These are phyloP conservation scores for Pseudocercospora ulei DNA, from an alignment of 2,329 filamentous ascomycete species.

Conservation along the genomic window DNA sequence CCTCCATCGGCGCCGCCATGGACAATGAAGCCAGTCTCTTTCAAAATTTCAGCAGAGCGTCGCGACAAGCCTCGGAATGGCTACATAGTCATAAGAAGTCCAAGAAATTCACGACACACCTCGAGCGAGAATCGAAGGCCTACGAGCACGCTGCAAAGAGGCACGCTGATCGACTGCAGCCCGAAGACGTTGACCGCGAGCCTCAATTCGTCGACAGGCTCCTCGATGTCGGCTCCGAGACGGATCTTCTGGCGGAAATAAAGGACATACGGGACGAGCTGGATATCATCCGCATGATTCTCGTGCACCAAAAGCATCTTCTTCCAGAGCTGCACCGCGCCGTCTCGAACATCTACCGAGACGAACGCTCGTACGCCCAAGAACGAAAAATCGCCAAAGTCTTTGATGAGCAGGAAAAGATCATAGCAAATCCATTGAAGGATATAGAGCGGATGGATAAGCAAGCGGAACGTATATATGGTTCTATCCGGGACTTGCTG, in stretches of 20 bases:
- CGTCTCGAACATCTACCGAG: slow-evolving; percentile 36
- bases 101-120: slow-evolving; percentile 16
- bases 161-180: slow-evolving; percentile 31
- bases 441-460: slow-evolving; percentile 56
- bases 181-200: slow-evolving; percentile 21
- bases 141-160: slow-evolving; percentile 37
- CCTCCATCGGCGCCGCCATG: slow-evolving; percentile 47
- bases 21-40: slow-evolving; percentile 45
- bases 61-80: slow-evolving; percentile 44
- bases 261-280: slow-evolving; percentile 61
- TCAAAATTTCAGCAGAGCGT: slow-evolving; percentile 50
- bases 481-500: slow-evolving; percentile 52
- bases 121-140: slow-evolving; percentile 18
- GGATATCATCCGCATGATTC: slow-evolving; percentile 50
- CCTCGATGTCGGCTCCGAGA: slow-evolving; percentile 53
- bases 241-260: slow-evolving; percentile 52
- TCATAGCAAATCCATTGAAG: slow-evolving; percentile 41
- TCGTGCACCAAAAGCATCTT: slow-evolving; percentile 44
- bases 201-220: slow-evolving; percentile 47
- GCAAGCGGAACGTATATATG: slow-evolving; percentile 52
- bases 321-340: slow-evolving; percentile 42
- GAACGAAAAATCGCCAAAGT: slow-evolving; percentile 43
- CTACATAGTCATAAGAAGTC: slow-evolving; percentile 19
- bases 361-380: slow-evolving; percentile 30
- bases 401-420: slow-evolving; percentile 49